Percentiles rank a stretch among this genome's conserved stretches.
Evolutionary conservation across 2,329 filamentous ascomycete genomes (phyloP).

Genomic region (Emergomyces orientalis): DNA sequence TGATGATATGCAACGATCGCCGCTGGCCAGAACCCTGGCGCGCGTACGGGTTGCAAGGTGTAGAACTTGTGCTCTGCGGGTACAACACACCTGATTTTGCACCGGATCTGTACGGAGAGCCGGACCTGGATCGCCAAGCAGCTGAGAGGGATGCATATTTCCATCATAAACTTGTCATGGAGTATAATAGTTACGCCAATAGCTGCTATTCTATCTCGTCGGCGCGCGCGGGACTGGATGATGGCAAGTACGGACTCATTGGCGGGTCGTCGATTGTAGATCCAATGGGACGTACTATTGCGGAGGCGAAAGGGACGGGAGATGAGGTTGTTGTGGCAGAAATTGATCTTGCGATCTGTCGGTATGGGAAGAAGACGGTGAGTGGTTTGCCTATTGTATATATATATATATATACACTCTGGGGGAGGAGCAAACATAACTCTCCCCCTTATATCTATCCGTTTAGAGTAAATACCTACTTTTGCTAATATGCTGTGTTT

Average conservation of each 20-base stretch:
- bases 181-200: slow-evolving; percentile 1
- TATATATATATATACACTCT: no score
- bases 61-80: slow-evolving; percentile 1
- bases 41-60: background rate
- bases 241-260: slow-evolving; percentile 4
- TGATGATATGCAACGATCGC: slow-evolving; percentile 7
- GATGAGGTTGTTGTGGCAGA: slow-evolving; percentile 7
- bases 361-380: slow-evolving; percentile 2
- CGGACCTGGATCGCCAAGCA: background rate
- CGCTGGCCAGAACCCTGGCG: slow-evolving; percentile 2
- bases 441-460: background rate
- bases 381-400: background rate
- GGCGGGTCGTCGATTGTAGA: slow-evolving; percentile 1
- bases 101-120: background rate
- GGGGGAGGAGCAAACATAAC: background rate
- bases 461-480: background rate
- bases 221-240: background rate
- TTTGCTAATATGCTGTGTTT: background rate
- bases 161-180: slow-evolving; percentile 6
- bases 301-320: slow-evolving; percentile 2
- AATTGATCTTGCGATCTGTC: background rate
- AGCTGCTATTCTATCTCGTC: slow-evolving; percentile 1
- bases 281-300: slow-evolving; percentile 1
- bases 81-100: background rate
- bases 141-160: slow-evolving; percentile 4